Conservation (phyloP, 306 rosid genomes). For the Prunus mume region DNA sequence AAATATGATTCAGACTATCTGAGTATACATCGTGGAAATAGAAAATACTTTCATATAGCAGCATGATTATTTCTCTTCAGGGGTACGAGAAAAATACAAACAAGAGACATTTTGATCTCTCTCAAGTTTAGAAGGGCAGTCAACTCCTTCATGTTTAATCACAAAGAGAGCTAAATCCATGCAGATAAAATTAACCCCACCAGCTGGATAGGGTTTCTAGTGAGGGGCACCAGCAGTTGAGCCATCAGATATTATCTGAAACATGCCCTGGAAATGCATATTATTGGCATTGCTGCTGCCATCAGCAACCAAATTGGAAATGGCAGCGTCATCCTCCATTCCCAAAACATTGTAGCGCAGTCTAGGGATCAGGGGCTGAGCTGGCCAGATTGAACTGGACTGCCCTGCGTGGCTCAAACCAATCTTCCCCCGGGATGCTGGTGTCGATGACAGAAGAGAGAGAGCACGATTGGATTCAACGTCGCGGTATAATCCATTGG, state of each 20-base stretch:
- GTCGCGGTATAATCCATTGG: slow-evolving; percentile 19
- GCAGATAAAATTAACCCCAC: slow-evolving; percentile 10
- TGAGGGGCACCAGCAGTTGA: slow-evolving; percentile 28
- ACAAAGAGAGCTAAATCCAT: neutral
- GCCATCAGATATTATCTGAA: slow-evolving; percentile 28
- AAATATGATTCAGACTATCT: too few relatives aligned
- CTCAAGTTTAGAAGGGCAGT: neutral
- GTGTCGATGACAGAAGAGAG: slow-evolving; percentile 70
- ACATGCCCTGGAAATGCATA: slow-evolving; percentile 21
- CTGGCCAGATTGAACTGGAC: slow-evolving; percentile 23
- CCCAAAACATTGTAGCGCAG: slow-evolving; percentile 21
- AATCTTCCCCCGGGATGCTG: slow-evolving; percentile 31
- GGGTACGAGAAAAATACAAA: neutral
- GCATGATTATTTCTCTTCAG: too few relatives aligned
- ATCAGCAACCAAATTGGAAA: slow-evolving; percentile 20
- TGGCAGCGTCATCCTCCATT: slow-evolving; percentile 25
- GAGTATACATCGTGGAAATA: too few relatives aligned
- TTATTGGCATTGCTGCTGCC: slow-evolving; percentile 14
- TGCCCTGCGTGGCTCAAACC: slow-evolving; percentile 32
- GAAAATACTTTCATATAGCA: too few relatives aligned
- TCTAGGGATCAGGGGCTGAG: slow-evolving; percentile 17
- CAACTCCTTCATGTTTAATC: neutral
- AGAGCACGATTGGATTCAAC: slow-evolving; percentile 45
- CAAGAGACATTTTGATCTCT: neutral
- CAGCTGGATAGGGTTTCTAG: neutral